Conservation (phyloP, 164 flowering plant genomes). For the Vitis amurensis region DNA sequence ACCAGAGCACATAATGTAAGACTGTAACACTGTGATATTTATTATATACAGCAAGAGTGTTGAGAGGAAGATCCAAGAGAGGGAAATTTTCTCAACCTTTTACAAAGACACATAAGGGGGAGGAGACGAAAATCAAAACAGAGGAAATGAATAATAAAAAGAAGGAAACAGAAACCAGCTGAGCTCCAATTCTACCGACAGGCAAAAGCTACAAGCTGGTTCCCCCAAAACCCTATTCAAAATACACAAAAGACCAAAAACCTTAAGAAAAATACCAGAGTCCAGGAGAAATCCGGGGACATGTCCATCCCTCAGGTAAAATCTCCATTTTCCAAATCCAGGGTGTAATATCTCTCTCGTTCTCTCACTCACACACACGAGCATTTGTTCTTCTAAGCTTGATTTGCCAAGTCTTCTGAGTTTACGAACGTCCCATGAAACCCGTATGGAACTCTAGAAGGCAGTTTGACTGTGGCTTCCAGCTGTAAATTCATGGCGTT, state of each 20-base stretch:
- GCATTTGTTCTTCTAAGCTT: constrained; percentile 12
- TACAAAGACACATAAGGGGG: neutral
- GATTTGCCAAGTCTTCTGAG: constrained; percentile 20
- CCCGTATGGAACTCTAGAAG: constrained; percentile 34
- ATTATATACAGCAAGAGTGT: too few species aligned
- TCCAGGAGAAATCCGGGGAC: constrained; percentile 26
- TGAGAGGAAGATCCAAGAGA: too few species aligned
- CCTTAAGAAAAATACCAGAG: neutral
- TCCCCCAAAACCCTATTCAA: neutral
- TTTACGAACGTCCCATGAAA: constrained; percentile 35
- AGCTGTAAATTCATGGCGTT: constrained; percentile 25
- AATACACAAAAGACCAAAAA: constrained; percentile 1
- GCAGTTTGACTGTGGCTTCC: constrained; percentile 29
- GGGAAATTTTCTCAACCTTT: neutral
- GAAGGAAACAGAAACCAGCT: constrained; percentile 36
- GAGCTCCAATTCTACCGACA: constrained; percentile 23
- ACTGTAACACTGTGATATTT: too few species aligned
- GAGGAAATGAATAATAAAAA: neutral
- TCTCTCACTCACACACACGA: too few species aligned
- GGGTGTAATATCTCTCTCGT: too few species aligned
- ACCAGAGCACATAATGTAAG: too few species aligned
- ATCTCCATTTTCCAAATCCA: constrained; percentile 2
- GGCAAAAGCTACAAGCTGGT: constrained; percentile 34
- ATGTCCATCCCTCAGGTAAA: constrained; percentile 29
- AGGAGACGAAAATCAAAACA: neutral